Conservation (phyloP, 208 protist genomes). For the Leishmania turanica region DNA sequence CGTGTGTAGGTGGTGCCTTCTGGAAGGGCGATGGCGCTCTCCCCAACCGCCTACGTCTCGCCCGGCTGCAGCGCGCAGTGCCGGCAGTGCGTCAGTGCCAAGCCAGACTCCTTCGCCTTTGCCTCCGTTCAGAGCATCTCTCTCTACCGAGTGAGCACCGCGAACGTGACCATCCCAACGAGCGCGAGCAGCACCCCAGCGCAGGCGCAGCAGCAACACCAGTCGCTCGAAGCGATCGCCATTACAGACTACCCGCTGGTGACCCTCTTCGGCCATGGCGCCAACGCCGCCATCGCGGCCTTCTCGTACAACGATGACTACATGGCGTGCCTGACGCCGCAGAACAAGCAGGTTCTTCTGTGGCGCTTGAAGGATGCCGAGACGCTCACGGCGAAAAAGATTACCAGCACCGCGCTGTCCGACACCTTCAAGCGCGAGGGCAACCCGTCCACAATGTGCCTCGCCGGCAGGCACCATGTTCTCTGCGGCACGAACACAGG, state of each 20-base stretch:
- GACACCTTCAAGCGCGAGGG: conserved; percentile 67
- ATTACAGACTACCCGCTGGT: conserved; percentile 54
- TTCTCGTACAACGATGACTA: conserved; percentile 89
- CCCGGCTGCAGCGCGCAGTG: conserved; percentile 73
- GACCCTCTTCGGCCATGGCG: conserved; percentile 57
- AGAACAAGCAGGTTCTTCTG: conserved; percentile 45
- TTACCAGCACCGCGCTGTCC: conserved; percentile 29
- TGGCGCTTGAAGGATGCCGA: conserved; percentile 65
- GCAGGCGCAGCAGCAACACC: conserved; percentile 19
- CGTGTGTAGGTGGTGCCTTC: background rate
- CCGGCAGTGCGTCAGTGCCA: conserved; percentile 50
- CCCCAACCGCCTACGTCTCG: conserved; percentile 59
- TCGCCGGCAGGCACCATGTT: conserved; percentile 83
- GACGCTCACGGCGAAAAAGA: conserved; percentile 48
- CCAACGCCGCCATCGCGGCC: conserved; percentile 45
- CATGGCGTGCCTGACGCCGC: conserved; percentile 60
- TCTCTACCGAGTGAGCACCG: conserved; percentile 46
- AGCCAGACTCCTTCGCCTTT: conserved; percentile 65
- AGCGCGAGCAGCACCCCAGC: conserved; percentile 18
- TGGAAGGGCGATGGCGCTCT: conserved; percentile 57
- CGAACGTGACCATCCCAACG: conserved; percentile 28
- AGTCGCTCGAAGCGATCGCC: conserved; percentile 20
- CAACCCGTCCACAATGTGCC: conserved; percentile 63
- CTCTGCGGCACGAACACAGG: conserved; percentile 78
- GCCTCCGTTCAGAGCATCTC: conserved; percentile 57